Evolutionary conservation across 306 rosid genomes (phyloP).

Genomic region (Vigna angularis): DNA sequence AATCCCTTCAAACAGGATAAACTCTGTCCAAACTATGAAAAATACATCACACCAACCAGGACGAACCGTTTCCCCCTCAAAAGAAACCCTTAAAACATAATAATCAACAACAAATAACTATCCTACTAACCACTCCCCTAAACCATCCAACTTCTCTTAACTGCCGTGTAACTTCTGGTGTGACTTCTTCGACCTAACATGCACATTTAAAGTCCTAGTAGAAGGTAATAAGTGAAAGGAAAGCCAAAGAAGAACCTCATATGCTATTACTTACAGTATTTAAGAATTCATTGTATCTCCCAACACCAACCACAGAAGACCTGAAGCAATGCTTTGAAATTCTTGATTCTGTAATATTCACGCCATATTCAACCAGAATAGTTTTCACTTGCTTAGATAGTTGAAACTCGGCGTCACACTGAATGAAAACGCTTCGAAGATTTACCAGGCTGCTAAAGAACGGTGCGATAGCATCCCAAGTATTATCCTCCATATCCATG

Average conservation of each 20-base stretch:
- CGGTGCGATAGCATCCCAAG: background rate
- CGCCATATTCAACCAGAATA: background rate
- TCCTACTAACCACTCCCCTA: too few relatives aligned
- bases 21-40: too few relatives aligned
- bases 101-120: too few relatives aligned
- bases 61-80: too few relatives aligned
- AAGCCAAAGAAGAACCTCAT: background rate
- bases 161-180: too few relatives aligned
- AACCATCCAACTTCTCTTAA: too few relatives aligned
- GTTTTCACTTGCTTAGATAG: background rate
- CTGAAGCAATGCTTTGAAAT: background rate
- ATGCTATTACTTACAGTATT: background rate
- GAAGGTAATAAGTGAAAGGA: too few relatives aligned
- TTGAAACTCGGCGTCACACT: background rate
- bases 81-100: too few relatives aligned
- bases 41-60: too few relatives aligned
- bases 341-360: background rate
- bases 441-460: background rate
- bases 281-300: background rate
- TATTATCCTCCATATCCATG: background rate
- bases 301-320: conserved; percentile 22
- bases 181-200: too few relatives aligned
- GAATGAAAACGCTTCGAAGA: background rate
- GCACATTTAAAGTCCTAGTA: too few relatives aligned
- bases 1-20: too few relatives aligned